Conservation (phyloP, 164 flowering plant genomes). For the Umbilicus rupestris region DNA sequence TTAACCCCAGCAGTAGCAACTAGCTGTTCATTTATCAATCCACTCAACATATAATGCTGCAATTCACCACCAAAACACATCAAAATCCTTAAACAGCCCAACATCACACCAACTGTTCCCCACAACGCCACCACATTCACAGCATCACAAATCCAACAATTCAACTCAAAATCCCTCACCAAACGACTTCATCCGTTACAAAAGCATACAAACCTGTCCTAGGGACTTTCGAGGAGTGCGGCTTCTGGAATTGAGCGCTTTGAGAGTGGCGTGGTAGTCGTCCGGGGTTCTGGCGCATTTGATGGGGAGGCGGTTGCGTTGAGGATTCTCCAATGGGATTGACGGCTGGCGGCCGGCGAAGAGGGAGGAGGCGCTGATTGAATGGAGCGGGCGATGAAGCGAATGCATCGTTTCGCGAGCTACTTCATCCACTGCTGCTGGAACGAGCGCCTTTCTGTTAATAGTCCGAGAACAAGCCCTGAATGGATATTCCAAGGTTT, state of each 20-base stretch:
- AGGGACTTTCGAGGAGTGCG: slow-evolving; percentile 80
- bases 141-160: background rate
- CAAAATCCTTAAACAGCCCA: background rate
- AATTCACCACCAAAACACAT: slow-evolving; percentile 6
- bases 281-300: slow-evolving; percentile 27
- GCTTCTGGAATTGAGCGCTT: slow-evolving; percentile 73
- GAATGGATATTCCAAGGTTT: no score
- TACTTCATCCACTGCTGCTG: background rate
- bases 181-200: background rate
- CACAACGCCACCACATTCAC: slow-evolving; percentile 16
- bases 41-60: slow-evolving; percentile 95
- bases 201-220: slow-evolving; percentile 60
- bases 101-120: slow-evolving; percentile 19
- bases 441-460: background rate
- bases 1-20: slow-evolving; percentile 47
- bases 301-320: background rate
- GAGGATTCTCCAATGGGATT: background rate
- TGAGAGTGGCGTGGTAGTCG: slow-evolving; percentile 80
- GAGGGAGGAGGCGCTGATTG: background rate
- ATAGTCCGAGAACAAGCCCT: no score
- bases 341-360: background rate
- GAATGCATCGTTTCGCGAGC: background rate
- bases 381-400: background rate
- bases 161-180: background rate
- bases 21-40: slow-evolving; percentile 61